Evolutionary conservation across 495 filamentous ascomycete genomes (phyloP).

Genomic region (Viridothelium virens): DNA sequence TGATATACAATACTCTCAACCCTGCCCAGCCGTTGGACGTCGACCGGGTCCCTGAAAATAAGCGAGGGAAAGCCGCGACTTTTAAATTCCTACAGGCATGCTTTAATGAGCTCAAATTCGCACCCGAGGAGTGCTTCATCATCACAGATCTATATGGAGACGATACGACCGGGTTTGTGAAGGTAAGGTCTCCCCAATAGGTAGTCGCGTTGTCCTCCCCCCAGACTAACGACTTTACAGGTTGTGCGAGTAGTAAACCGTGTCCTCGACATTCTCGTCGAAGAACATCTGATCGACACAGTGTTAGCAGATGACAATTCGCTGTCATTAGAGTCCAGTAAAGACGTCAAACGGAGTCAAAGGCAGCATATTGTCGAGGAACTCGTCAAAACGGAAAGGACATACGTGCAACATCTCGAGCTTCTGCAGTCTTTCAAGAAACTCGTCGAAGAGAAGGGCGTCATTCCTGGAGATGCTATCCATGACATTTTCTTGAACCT

Average conservation of each 20-base stretch:
- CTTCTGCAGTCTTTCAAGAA: constrained; percentile 90
- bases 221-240: constrained; percentile 34
- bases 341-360: constrained; percentile 56
- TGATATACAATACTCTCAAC: constrained; percentile 76
- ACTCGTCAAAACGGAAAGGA: constrained; percentile 85
- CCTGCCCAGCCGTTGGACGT: constrained; percentile 58
- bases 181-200: constrained; percentile 46
- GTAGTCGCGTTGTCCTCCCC: background rate
- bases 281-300: constrained; percentile 51
- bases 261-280: constrained; percentile 78
- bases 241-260: constrained; percentile 78
- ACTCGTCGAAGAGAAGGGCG: constrained; percentile 73
- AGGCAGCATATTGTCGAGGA: constrained; percentile 83
- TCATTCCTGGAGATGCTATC: constrained; percentile 79
- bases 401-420: constrained; percentile 97
- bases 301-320: constrained; percentile 17
- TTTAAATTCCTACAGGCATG: constrained; percentile 67
- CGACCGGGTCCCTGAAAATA: constrained; percentile 55
- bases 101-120: constrained; percentile 63
- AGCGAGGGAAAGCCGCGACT: constrained; percentile 56
- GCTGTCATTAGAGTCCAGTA: constrained; percentile 16
- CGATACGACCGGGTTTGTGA: constrained; percentile 95
- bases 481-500: constrained; percentile 96
- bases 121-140: constrained; percentile 76
- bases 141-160: constrained; percentile 85